A percentile compares a stretch with the other conserved stretches of the same genome.
Evolutionary conservation across 257 asterid species (phyloP).

Genomic region (Prunella vulgaris): DNA sequence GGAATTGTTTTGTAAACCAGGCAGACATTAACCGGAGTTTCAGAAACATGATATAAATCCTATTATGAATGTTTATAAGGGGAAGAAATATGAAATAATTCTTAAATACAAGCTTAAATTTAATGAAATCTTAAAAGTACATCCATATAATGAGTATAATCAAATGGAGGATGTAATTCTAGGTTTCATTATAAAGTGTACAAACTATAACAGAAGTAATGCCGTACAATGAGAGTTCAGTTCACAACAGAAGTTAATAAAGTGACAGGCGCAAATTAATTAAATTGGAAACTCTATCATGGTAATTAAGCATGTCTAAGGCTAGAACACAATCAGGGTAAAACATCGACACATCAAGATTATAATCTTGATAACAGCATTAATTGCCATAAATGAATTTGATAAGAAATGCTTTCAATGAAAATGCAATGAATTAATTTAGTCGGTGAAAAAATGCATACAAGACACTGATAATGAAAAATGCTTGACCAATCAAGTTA

Average conservation of each 20-base stretch:
- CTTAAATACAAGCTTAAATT: neutral
- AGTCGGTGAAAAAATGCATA: neutral
- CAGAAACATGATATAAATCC: neutral
- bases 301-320: neutral
- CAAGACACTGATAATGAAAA: neutral
- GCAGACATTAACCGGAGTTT: neutral
- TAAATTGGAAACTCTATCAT: neutral
- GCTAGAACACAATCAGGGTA: neutral
- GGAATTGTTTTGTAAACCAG: neutral
- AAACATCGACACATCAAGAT: neutral
- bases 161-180: neutral
- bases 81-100: neutral
- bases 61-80: neutral
- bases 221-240: neutral
- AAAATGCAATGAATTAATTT: neutral
- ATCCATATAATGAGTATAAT: neutral
- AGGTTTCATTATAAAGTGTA: neutral
- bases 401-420: neutral
- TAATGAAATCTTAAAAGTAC: neutral
- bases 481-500: slow-evolving; percentile 1
- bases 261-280: neutral
- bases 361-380: slow-evolving; percentile 6
- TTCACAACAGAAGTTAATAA: neutral
- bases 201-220: neutral
- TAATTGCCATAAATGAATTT: neutral